phyloP scores from a whole-genome alignment of 2,329 filamentous ascomycete genomes.

The Plenodomus lindquistii region DNA sequence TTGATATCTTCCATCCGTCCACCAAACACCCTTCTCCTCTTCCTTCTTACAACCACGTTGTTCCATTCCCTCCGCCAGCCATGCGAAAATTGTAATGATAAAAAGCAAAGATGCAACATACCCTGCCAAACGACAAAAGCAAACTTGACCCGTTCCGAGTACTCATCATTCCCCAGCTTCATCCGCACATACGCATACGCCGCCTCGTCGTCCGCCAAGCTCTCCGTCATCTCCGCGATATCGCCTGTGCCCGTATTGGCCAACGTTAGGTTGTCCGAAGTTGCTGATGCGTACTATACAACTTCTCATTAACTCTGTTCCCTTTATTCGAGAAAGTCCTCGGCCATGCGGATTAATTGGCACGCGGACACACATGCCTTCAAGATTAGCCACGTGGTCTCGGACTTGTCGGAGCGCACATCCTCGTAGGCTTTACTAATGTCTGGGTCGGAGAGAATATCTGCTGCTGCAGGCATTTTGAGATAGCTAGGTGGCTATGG shows the following conservation, averaged over 20 bases:
- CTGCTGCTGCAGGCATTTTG: conserved; percentile 33
- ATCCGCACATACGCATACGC: conserved; percentile 63
- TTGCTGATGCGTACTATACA: conserved; percentile 41
- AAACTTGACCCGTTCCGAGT: conserved; percentile 71
- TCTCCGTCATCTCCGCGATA: conserved; percentile 59
- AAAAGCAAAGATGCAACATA: conserved; percentile 43
- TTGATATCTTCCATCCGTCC: not conserved
- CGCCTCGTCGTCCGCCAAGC: conserved; percentile 63
- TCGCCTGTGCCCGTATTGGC: conserved; percentile 64
- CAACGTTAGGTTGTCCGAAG: conserved; percentile 62
- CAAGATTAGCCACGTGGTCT: conserved; percentile 69
- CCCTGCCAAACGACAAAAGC: conserved; percentile 71
- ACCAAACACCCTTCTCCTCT: not conserved
- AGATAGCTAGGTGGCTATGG: not conserved
- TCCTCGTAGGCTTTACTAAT: conserved; percentile 68
- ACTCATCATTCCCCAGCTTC: conserved; percentile 72
- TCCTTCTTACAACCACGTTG: no score
- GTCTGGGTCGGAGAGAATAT: conserved; percentile 53
- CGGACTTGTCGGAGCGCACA: conserved; percentile 68
- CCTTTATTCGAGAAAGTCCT: not conserved
- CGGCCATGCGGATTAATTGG: conserved; percentile 7
- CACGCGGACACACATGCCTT: conserved; percentile 53
- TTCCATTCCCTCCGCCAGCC: no score
- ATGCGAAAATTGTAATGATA: not conserved
- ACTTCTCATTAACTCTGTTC: not conserved